A percentile compares a stretch with the other conserved stretches of the same genome.
Conservation (phyloP, 106 monocot genomes). For the Dendrobium nobile region DNA sequence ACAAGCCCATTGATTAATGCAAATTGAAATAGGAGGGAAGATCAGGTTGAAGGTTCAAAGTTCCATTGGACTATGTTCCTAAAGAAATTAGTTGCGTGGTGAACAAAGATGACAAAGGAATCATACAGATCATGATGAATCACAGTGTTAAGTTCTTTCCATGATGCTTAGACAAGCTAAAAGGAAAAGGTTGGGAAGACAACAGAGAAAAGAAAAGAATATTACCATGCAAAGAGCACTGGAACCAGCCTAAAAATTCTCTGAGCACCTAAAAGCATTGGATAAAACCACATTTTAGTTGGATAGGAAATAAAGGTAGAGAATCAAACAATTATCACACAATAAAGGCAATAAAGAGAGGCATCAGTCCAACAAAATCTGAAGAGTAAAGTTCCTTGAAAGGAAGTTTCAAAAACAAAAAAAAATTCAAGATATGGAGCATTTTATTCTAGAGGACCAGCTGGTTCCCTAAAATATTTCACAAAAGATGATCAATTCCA, state of each 20-base stretch:
- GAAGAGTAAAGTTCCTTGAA: background rate
- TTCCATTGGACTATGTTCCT: too few relatives aligned
- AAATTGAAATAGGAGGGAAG: too few relatives aligned
- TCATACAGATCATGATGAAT: background rate
- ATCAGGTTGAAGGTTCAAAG: too few relatives aligned
- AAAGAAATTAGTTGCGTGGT: too few relatives aligned
- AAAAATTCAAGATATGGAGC: too few relatives aligned
- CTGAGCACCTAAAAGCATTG: background rate
- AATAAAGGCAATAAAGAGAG: background rate
- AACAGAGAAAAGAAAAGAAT: background rate
- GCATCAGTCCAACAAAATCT: background rate
- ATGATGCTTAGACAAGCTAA: background rate
- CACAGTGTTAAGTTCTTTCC: background rate
- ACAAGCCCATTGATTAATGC: too few relatives aligned
- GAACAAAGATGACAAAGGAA: background rate
- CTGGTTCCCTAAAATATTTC: background rate
- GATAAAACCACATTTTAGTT: background rate
- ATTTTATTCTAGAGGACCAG: background rate
- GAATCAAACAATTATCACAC: background rate
- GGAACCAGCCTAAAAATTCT: background rate
- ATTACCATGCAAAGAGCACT: background rate
- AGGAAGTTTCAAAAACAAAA: too few relatives aligned
- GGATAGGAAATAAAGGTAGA: background rate
- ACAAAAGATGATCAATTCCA: background rate
- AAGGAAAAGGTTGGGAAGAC: background rate